Base-by-base conservation (phyloP, 257 asterid genomes). In the Gynochthodes officinalis region DNA sequence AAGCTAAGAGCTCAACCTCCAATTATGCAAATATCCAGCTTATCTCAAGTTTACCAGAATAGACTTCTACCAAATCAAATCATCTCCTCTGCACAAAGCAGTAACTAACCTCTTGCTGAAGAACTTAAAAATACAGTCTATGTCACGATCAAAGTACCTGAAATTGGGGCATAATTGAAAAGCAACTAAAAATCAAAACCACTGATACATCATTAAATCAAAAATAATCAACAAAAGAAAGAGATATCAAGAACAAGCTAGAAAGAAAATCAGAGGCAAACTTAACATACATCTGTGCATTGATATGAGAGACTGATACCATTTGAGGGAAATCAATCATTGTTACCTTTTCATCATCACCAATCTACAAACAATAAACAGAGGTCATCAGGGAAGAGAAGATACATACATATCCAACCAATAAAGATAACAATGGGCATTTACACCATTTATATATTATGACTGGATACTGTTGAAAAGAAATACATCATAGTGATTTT, bases 291-390 rank as follows among this genome's bases (percentile, higher is more conserved):
- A 91, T 94, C 74, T 91, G 75, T 7, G 97, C 98, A 76, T 94
- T 94, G 70, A 82, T 88, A 82, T 94, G 98, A 76, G 98, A 87
- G 73, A 91, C 90, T 7, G 99, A 94, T 76, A 94, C 98, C 97
- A 94, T 94, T 84, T 91, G 99, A 2, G 97, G 99, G 78, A 90
- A 94, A 83, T 94, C 99, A 83, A 94, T 91, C 84, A 94, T 80
- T 5, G 99, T 94, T 73, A 94, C 85, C 80, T 88, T 87, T 83
- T 94, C 97, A 77, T 91, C 96, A 78, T 94, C 99, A 78, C 92
- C 95, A 80, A 94, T 90, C 97, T 89, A 77, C 79, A 79, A 79
- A 62, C 63, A 63, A 33, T 1, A 52, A 70, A 18, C 21, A 7
- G 43, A 70, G 35, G 44, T 4, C 62, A 76, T 19, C 65, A 62